Evolutionary conservation across 306 rosid species (phyloP), one percentile per base, ranked within the genome.

Genomic region (Pterocarpus santalinus): DNA sequence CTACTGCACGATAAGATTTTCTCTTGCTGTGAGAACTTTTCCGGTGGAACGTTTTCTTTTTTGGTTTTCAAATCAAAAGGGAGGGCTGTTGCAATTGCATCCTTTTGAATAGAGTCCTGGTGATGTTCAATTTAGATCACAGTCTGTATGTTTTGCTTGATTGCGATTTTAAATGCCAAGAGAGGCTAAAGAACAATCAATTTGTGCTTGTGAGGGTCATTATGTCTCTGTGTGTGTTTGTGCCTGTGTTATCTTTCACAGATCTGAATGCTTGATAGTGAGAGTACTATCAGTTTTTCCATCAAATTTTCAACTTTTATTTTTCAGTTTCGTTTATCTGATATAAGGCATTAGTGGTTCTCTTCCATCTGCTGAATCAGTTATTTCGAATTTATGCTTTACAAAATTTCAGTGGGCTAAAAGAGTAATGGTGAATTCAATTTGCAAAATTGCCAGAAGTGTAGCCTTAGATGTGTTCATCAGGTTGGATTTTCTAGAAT

Each of bases 311-410:
- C 3, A 17, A 38, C 55, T 77, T 52, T 14, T 12, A 36, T 2
- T 55, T 47, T 2, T 55, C 12, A 34, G 46, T 55, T 66, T 53
- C 13, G 17, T 53, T 55, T 67, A 41, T 38, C 41, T 55, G 44
- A 41, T 55, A 67, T 67, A 8, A 7, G 56, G 36, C 30, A 46
- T 15, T 60, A 4, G 5, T 28, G 47, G 32, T n/a, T 10, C 5
- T 22, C 32, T 71, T 72, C 83, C 5, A 47, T 14, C 15, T 8
- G 60, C 60, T 55, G 30, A 77, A 11, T 41, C 52, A 38, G 15
- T 52, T 52, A 35, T 53, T 51, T 22, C 30, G 64, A 36, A 36
- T 52, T 65, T 65, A 34, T 38, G 56, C 8, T 43, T 8, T 51
- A 17, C 62, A 17, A n/a, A 46, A 56, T 16, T 77, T 41, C 30